Conservation (phyloP, 2,329 filamentous ascomycete genomes). For the Aschersonia sp. region DNA sequence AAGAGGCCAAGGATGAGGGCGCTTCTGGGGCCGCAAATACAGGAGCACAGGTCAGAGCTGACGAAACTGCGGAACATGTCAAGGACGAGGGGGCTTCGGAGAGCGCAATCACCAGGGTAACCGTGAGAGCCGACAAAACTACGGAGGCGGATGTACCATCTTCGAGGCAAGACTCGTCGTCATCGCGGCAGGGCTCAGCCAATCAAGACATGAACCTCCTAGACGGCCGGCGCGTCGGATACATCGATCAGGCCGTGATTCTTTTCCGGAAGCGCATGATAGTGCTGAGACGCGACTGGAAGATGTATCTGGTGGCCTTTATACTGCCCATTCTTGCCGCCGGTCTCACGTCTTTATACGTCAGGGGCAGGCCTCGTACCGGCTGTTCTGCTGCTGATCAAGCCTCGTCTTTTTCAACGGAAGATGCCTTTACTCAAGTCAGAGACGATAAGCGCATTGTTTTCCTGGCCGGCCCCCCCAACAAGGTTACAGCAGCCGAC, state of each 20-base stretch:
- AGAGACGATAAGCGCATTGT: constrained; percentile 9
- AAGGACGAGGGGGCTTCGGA: no score
- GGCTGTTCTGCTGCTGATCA: constrained; percentile 37
- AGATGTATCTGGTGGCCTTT: constrained; percentile 62
- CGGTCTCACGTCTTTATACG: constrained; percentile 63
- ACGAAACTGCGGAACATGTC: no score
- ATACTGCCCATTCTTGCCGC: constrained; percentile 68
- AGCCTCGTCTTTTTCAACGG: constrained; percentile 23
- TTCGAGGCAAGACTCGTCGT: neutral
- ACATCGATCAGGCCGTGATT: constrained; percentile 55
- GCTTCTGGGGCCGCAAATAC: constrained; percentile 9
- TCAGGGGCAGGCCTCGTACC: constrained; percentile 38
- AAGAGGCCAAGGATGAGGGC: constrained; percentile 52
- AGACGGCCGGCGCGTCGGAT: constrained; percentile 55
- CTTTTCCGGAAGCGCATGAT: constrained; percentile 66
- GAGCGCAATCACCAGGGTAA: no score
- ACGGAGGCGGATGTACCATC: no score
- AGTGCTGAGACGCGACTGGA: constrained; percentile 63
- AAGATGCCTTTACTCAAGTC: constrained; percentile 23
- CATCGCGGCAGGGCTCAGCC: constrained; percentile 6
- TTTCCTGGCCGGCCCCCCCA: constrained; percentile 19
- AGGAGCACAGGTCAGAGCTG: no score
- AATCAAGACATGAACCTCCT: constrained; percentile 37
- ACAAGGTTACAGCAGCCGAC: constrained; percentile 19
- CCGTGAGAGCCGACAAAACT: no score